phyloP scores from a whole-genome alignment of 495 filamentous ascomycete species.

The Cladorrhinum samala region DNA sequence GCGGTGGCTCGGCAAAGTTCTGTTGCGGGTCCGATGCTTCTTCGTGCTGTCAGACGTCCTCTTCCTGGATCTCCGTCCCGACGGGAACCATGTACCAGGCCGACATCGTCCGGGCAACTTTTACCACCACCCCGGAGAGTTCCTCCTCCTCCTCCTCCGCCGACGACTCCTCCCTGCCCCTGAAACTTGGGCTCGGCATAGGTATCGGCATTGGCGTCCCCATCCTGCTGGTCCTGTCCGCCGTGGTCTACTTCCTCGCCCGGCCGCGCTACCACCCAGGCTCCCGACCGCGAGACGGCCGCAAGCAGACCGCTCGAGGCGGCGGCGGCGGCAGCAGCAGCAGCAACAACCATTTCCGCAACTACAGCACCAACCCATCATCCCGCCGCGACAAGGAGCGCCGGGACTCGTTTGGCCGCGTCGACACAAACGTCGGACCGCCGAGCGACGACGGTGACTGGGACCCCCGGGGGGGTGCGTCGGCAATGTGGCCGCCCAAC shows the following conservation, averaged over 20 bases:
- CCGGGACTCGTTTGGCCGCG: not conserved
- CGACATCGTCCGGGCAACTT: not conserved
- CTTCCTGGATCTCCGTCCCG: constrained; percentile 3
- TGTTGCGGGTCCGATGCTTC: constrained; percentile 14
- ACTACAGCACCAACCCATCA: not conserved
- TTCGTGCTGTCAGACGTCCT: constrained; percentile 10
- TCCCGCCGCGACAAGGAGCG: not conserved
- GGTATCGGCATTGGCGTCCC: constrained; percentile 3
- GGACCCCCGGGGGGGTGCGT: not conserved
- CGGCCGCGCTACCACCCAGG: not conserved
- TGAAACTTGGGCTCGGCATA: constrained; percentile 1
- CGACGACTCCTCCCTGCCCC: not conserved
- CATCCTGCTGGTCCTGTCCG: not conserved
- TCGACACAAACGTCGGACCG: constrained; percentile 1
- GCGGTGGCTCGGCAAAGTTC: constrained; percentile 9
- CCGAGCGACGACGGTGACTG: not conserved
- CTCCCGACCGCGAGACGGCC: not conserved
- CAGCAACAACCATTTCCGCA: not conserved
- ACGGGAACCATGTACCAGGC: constrained; percentile 9
- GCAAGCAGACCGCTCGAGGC: not conserved
- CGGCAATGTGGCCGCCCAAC: not conserved
- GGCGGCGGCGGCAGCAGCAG: not conserved
- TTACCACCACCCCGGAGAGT: not conserved
- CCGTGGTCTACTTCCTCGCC: constrained; percentile 1
- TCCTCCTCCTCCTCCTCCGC: not conserved